Evolutionary conservation across 2,329 filamentous ascomycete genomes (phyloP).

Genomic region (Penicillium sp.): DNA sequence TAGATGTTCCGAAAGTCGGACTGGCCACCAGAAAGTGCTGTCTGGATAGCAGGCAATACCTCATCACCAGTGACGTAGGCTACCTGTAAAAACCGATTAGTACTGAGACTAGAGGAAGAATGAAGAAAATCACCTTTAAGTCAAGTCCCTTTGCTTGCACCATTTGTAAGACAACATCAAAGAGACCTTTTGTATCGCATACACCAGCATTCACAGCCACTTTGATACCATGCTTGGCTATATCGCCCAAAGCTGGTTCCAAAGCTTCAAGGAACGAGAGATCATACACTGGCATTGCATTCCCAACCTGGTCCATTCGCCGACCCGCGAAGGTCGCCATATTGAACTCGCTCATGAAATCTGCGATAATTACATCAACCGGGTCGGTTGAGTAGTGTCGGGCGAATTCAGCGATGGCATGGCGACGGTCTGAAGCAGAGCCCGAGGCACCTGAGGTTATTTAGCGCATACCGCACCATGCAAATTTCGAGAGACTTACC

Average conservation of each 20-base stretch:
- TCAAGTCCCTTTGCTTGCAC: constrained; percentile 40
- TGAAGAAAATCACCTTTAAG: constrained; percentile 32
- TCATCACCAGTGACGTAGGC: constrained; percentile 53
- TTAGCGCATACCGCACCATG: neutral
- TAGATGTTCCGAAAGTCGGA: constrained; percentile 42
- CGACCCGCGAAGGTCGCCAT: constrained; percentile 48
- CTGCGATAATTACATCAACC: constrained; percentile 48
- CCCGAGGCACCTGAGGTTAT: constrained; percentile 41
- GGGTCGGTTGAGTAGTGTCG: constrained; percentile 40
- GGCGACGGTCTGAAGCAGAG: constrained; percentile 46
- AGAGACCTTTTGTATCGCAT: constrained; percentile 43
- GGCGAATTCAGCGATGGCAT: constrained; percentile 47
- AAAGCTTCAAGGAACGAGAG: constrained; percentile 53
- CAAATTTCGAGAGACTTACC: constrained; percentile 7
- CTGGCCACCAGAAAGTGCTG: constrained; percentile 30
- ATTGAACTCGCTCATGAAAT: constrained; percentile 54
- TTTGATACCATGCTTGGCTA: constrained; percentile 44
- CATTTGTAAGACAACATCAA: constrained; percentile 39
- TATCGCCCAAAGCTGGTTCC: constrained; percentile 40
- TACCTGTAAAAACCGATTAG: constrained; percentile 24
- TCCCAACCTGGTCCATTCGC: constrained; percentile 35
- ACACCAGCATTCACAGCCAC: constrained; percentile 48
- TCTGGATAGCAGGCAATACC: constrained; percentile 36
- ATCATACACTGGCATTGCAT: constrained; percentile 48
- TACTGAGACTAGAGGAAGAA: neutral